Base-by-base conservation (phyloP, 2,329 filamentous ascomycete species). In the Fusarium clavum region DNA sequence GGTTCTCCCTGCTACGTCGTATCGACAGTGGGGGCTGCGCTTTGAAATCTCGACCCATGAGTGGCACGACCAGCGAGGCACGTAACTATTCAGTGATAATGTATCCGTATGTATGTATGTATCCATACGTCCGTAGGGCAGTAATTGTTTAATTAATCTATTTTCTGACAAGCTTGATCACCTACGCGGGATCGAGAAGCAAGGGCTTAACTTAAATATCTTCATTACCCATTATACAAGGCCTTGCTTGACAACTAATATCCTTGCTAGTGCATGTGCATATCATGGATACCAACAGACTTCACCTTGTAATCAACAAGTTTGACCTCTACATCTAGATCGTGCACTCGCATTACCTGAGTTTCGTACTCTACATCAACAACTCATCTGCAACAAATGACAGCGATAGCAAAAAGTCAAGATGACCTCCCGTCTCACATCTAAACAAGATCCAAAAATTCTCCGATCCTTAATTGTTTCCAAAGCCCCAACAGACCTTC, bases 1-100 rank as follows among this genome's bases (percentile, higher is more conserved):
- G 65, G 57, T 43, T 66, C 57, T 44, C 52, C 72, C 61, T 65
- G 69, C 34, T 48, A 60, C 24, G 71, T 75, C 47, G 61, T 48
- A 72, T 51, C 67, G 52, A 54, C n/a, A 57, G 68, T 32, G 69
- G 68, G 32, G 49, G 16, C 22, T 38, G 25, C 12, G 11, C 40
- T 52, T 53, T 30, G 24, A 57, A 60, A 47, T 68, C 67, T 56
- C 51, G 53, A 7, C 49, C 49, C 43, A 66, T 66, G 30, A 61
- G 38, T 66, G 61, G 55, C 47, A 55, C 47, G 38, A 66, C 47
- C 14, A 32, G 13, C 16, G n/a, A 47, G 46, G 34, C 52, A 47
- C 41, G 46, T 53, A 64, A 47, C 32, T 65, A 66, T 44, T 44
- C 45, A 27, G 41, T 61, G 51, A 32, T 38, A n/a, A 38, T 38